These are phyloP conservation scores for Telopea speciosissima DNA, from an alignment of 177 flowering plant species.

Conservation along the genomic window DNA sequence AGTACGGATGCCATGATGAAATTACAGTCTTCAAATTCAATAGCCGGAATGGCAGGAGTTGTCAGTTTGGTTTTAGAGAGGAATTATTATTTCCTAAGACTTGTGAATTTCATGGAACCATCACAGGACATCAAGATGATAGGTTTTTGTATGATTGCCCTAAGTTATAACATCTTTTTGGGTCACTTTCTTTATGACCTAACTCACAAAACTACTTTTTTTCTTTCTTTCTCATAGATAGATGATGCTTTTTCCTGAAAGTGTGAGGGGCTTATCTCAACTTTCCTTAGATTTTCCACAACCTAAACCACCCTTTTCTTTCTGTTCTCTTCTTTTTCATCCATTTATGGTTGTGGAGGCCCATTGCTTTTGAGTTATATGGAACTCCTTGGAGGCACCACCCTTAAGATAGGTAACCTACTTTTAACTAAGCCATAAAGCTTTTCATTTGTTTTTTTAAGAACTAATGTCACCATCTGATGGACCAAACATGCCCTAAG, in stretches of 20 bases:
- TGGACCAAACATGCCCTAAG: background rate
- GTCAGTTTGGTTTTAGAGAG: too few relatives aligned
- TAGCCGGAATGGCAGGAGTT: background rate
- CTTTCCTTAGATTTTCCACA: conserved; percentile 7
- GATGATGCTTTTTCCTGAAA: conserved; percentile 11
- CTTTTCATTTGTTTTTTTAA: background rate
- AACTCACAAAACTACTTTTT: conserved; percentile 11
- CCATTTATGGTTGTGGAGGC: conserved; percentile 7
- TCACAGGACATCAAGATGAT: conserved; percentile 10
- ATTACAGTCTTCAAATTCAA: background rate
- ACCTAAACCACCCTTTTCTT: background rate
- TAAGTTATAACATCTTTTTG: conserved; percentile 12
- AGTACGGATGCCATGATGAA: background rate
- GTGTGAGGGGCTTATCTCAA: conserved; percentile 4
- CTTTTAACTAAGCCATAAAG: background rate
- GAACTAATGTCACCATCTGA: background rate
- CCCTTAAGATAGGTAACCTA: too few relatives aligned
- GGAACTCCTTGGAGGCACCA: background rate
- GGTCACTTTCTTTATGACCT: conserved; percentile 10
- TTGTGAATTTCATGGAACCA: conserved; percentile 11
- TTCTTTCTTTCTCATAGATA: background rate
- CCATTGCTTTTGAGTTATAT: background rate
- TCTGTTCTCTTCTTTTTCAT: background rate
- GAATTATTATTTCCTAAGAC: too few relatives aligned
- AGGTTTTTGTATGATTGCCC: conserved; percentile 11